Base-by-base conservation (phyloP, 768 basidiomycete genomes). In the Boletus pseudo-olivaceus region DNA sequence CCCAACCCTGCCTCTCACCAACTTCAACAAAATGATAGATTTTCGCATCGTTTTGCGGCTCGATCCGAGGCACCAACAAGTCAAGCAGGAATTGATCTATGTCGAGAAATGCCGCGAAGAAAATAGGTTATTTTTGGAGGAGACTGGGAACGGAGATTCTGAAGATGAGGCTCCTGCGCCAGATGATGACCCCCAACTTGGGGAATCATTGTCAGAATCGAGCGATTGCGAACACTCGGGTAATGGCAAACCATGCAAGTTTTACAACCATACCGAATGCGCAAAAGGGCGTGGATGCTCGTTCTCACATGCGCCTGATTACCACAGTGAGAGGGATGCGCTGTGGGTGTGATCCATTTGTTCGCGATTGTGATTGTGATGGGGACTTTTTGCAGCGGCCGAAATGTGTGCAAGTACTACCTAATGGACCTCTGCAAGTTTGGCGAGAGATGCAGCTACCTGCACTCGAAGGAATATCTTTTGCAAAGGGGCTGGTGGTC, bases 181-280 rank as follows among this genome's bases (percentile, higher is more conserved):
- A 11, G 51, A 38, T 5, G 62, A 66, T 1, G 74, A 74, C 4
- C 69, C 72, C 3, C 59, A 68, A 7, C 53, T 70, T 5, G 76
- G 76, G 27, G 75, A 72, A 8, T 74, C 75, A 1, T 69, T 74
- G 9, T 81, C 79, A 0, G 82, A 83, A 62, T 79, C 79, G 11
- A 81, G 79, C 47, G 82, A 84, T 58, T 82, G 73, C 55, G 68
- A 71, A 37, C 82, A 82, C 54, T 62, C 61, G 1, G 82, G 82
- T 5, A 83, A 81, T 46, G 75, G 76, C 3, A 71, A 75, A 3
- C 76, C 82, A 0, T 85, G 83, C 63, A 72, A 77, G 42, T 80
- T 79, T 62, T 82, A 84, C 62, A 84, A 85, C 51, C 81, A 78
- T 54, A 70, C 73, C 17, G 79, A 78, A 0, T 83, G 82, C 60